Evolutionary conservation across 176 grass and related monocot species (phyloP).

Genomic region (Aegilops sharonensis): DNA sequence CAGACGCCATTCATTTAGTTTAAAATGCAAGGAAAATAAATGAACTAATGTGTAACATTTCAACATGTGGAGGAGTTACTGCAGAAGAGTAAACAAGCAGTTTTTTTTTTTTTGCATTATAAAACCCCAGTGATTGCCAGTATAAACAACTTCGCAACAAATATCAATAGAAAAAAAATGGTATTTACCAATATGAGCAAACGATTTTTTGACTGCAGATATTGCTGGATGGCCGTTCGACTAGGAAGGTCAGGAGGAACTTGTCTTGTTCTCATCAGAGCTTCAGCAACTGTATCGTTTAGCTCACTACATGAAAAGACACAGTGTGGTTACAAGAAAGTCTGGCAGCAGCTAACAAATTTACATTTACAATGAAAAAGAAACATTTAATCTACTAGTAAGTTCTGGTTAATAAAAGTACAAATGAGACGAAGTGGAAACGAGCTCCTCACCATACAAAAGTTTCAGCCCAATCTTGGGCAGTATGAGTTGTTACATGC

Average conservation of each 20-base stretch:
- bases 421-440: constrained; percentile 15
- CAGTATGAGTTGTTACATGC: constrained; percentile 92
- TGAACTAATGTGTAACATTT: not conserved
- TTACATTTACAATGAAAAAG: not conserved
- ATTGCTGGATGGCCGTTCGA: constrained; percentile 59
- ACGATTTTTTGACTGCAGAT: constrained; percentile 72
- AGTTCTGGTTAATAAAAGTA: not conserved
- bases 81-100: not conserved
- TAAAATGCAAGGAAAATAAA: not conserved
- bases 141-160: not conserved
- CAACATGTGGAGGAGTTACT: not conserved
- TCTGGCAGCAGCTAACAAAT: not conserved
- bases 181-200: constrained; percentile 87
- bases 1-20: not conserved
- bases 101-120: not conserved
- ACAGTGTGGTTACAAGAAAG: constrained; percentile 19
- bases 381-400: not conserved
- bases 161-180: constrained; percentile 18
- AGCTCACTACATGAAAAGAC: constrained; percentile 66
- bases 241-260: constrained; percentile 78
- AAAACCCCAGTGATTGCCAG: not conserved
- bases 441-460: constrained; percentile 77
- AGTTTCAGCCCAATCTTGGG: constrained; percentile 99
- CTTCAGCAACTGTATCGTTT: constrained; percentile 93
- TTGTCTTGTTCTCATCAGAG: constrained; percentile 90